These are phyloP conservation scores for Phytophthora quininea DNA, from an alignment of 352 stramenopile species.

Conservation along the genomic window DNA sequence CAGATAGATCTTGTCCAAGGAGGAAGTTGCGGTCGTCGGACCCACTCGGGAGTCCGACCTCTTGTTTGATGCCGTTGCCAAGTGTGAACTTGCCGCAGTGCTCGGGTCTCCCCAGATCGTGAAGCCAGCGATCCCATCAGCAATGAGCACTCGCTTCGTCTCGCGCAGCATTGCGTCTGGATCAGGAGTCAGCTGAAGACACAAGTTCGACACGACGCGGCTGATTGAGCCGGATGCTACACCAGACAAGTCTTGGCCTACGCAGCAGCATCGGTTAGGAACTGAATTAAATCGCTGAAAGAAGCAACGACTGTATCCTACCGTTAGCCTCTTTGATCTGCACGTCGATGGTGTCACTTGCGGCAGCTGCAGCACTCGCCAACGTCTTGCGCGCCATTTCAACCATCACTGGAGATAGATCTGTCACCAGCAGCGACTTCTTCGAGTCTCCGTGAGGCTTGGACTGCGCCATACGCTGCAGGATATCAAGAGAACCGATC, in stretches of 20 bases:
- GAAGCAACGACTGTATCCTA: conserved; percentile 3
- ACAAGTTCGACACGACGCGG: conserved; percentile 56
- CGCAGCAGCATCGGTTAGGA: no score
- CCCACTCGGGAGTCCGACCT: conserved; percentile 44
- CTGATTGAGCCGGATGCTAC: conserved; percentile 41
- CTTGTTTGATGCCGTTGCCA: conserved; percentile 24
- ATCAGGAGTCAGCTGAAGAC: conserved; percentile 54
- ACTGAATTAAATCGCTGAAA: no score
- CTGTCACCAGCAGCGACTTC: conserved; percentile 31
- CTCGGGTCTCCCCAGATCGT: conserved; percentile 62
- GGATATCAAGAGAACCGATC: conserved; percentile 35
- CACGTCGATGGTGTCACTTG: conserved; percentile 14
- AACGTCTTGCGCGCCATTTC: conserved; percentile 29
- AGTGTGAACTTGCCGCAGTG: conserved; percentile 49
- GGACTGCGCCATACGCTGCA: conserved; percentile 12
- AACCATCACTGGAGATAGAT: conserved; percentile 38
- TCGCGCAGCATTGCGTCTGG: conserved; percentile 57
- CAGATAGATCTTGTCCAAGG: conserved; percentile 47
- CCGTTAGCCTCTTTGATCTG: conserved; percentile 30
- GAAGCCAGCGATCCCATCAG: conserved; percentile 52
- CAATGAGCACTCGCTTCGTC: conserved; percentile 41
- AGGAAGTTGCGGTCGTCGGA: conserved; percentile 52
- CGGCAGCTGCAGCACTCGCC: background rate
- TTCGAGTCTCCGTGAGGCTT: background rate
- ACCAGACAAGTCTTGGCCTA: conserved; percentile 42